phyloP scores from a whole-genome alignment of 768 basidiomycete species.

The Amanita subjunquillea region DNA sequence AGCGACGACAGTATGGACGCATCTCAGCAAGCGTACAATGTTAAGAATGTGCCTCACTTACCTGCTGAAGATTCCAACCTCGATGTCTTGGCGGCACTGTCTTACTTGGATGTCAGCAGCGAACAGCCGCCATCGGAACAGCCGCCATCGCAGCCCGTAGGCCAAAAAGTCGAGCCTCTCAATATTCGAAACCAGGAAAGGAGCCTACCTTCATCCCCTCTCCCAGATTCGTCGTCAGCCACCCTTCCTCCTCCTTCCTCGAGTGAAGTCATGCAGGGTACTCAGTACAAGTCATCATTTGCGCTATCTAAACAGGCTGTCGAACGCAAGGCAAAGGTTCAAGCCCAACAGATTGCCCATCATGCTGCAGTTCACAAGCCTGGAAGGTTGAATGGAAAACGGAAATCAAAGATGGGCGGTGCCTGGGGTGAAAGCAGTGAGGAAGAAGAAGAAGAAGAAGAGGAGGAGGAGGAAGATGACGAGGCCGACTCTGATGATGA shows the following conservation, averaged over 20 bases:
- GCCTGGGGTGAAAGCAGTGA: constrained; percentile 68
- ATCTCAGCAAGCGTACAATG: background rate
- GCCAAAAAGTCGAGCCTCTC: constrained; percentile 23
- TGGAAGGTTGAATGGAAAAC: constrained; percentile 57
- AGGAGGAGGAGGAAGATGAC: constrained; percentile 63
- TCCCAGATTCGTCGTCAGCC: background rate
- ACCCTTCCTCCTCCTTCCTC: constrained; percentile 14
- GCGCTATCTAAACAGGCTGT: constrained; percentile 76
- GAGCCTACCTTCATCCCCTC: constrained; percentile 8
- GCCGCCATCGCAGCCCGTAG: constrained; percentile 19
- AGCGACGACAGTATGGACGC: constrained; percentile 11
- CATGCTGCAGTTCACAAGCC: constrained; percentile 71
- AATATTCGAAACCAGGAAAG: constrained; percentile 21
- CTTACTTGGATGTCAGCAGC: constrained; percentile 56
- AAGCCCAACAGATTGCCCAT: constrained; percentile 76
- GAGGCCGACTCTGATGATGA: constrained; percentile 59
- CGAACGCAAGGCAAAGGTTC: constrained; percentile 74
- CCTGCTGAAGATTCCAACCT: constrained; percentile 36
- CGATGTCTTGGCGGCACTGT: constrained; percentile 72
- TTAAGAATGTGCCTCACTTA: background rate
- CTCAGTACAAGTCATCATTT: constrained; percentile 76
- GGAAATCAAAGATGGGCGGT: constrained; percentile 46
- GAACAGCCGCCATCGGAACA: constrained; percentile 25
- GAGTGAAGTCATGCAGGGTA: constrained; percentile 7
- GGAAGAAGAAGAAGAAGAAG: constrained; percentile 82